Percentiles rank a stretch among this genome's conserved stretches.
Conservation (phyloP, 352 stramenopile genomes). For the Phytophthora multivora region DNA sequence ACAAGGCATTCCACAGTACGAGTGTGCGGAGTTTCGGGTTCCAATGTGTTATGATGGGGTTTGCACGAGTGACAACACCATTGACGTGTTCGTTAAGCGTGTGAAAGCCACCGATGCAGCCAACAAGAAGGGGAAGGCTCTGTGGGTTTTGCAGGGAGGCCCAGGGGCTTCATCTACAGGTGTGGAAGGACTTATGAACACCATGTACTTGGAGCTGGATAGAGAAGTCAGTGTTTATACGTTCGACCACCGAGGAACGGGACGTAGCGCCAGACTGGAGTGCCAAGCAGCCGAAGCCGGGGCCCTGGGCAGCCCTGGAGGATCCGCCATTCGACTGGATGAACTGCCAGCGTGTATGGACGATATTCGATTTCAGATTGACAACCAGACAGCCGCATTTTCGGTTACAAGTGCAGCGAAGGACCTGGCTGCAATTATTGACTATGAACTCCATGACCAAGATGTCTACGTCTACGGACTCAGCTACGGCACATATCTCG, state of each 20-base stretch:
- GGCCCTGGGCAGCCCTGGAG: constrained; percentile 55
- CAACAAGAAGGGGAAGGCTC: constrained; percentile 36
- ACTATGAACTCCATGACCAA: constrained; percentile 46
- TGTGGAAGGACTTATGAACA: constrained; percentile 69
- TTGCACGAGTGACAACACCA: constrained; percentile 57
- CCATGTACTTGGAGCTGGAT: constrained; percentile 57
- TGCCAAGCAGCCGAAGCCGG: constrained; percentile 57
- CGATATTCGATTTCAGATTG: constrained; percentile 73
- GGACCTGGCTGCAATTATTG: constrained; percentile 62
- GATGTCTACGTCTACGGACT: constrained; percentile 78
- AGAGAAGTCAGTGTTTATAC: constrained; percentile 66
- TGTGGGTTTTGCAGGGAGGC: constrained; percentile 77
- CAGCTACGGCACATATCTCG: constrained; percentile 79
- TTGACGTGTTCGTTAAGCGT: constrained; percentile 67
- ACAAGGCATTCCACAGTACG: constrained; percentile 30
- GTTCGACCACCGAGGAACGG: constrained; percentile 71
- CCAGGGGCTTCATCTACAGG: constrained; percentile 72
- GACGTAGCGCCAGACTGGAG: constrained; percentile 57
- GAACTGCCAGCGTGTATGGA: constrained; percentile 73
- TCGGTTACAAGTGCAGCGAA: constrained; percentile 77
- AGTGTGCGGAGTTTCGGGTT: constrained; percentile 71
- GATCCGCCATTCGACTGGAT: constrained; percentile 50
- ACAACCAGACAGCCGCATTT: constrained; percentile 72
- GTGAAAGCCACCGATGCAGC: constrained; percentile 29
- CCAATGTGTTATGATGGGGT: constrained; percentile 75